Percentiles rank a stretch among this genome's conserved stretches.
Conservation (phyloP, 805 yeast species). For the Maudiozyma turicensis region DNA sequence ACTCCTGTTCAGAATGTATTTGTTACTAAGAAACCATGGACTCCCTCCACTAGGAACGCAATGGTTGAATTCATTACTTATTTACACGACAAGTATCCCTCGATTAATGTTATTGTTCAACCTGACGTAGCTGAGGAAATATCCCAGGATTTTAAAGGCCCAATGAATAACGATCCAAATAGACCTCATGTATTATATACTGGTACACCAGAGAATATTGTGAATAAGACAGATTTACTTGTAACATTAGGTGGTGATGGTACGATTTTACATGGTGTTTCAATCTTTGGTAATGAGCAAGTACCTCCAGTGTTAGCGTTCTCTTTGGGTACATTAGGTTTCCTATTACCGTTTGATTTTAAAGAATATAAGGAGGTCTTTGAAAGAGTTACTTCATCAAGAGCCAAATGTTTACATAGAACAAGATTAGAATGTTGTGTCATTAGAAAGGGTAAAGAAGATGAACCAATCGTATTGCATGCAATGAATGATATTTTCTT, state of each 20-base stretch:
- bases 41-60: conserved; percentile 51
- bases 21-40: conserved; percentile 80
- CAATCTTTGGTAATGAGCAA: conserved; percentile 55
- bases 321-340: conserved; percentile 87
- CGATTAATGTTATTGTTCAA: conserved; percentile 67
- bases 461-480: conserved; percentile 29
- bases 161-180: conserved; percentile 20
- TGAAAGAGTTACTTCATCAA: conserved; percentile 51
- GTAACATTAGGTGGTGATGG: conserved; percentile 97
- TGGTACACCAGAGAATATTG: conserved; percentile 48
- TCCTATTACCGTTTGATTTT: conserved; percentile 79
- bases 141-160: conserved; percentile 19
- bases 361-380: conserved; percentile 51
- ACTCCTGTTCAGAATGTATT: conserved; percentile 62
- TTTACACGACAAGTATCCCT: conserved; percentile 53
- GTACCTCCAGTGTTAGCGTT: conserved; percentile 88
- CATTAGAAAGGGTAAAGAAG: conserved; percentile 27
- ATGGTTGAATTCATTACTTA: conserved; percentile 56
- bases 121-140: conserved; percentile 69
- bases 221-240: conserved; percentile 61
- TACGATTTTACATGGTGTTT: conserved; percentile 76
- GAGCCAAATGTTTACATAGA: conserved; percentile 66
- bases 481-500: conserved; percentile 90
- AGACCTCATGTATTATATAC: conserved; percentile 41
- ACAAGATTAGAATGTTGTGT: conserved; percentile 73